These are phyloP conservation scores for Biscogniauxia mediterranea DNA, from an alignment of 2,329 filamentous ascomycete genomes.

Conservation along the genomic window DNA sequence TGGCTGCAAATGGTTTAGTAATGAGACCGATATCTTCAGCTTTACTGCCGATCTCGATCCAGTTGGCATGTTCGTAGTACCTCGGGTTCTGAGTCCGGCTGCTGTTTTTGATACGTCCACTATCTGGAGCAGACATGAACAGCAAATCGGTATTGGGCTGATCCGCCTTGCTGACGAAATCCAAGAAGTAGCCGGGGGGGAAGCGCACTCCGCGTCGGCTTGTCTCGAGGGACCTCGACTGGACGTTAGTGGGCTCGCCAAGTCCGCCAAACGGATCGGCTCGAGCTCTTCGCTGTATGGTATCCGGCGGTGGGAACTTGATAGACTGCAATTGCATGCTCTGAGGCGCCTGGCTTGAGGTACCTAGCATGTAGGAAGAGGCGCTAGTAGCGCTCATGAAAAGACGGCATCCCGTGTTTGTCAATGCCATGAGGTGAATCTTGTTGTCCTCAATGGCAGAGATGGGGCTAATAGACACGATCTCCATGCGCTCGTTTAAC, in stretches of 20 bases:
- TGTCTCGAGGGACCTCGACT: conserved; percentile 47
- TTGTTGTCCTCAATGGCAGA: conserved; percentile 75
- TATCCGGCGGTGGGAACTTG: conserved; percentile 75
- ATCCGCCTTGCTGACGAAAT: conserved; percentile 67
- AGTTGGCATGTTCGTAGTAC: conserved; percentile 78
- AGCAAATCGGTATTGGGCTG: conserved; percentile 63
- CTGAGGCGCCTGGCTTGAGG: conserved; percentile 68
- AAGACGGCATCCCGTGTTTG: conserved; percentile 84
- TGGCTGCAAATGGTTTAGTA: conserved; percentile 69
- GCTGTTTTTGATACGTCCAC: conserved; percentile 73
- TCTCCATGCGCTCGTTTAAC: conserved; percentile 65
- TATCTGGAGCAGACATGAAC: conserved; percentile 85
- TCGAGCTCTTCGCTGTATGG: conserved; percentile 25
- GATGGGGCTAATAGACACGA: conserved; percentile 85
- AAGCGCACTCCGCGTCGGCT: conserved; percentile 61
- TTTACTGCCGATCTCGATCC: conserved; percentile 70
- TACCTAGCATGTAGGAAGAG: conserved; percentile 61
- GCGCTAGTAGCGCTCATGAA: conserved; percentile 89
- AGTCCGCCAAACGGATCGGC: conserved; percentile 29
- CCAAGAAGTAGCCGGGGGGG: conserved; percentile 87
- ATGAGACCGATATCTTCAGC: conserved; percentile 78
- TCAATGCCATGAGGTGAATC: conserved; percentile 86
- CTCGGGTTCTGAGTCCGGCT: conserved; percentile 51
- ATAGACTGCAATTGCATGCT: conserved; percentile 99
- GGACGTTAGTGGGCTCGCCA: conserved; percentile 43